Conservation (phyloP, 2,329 filamentous ascomycete species). For the Pseudogymnoascus sp. region DNA sequence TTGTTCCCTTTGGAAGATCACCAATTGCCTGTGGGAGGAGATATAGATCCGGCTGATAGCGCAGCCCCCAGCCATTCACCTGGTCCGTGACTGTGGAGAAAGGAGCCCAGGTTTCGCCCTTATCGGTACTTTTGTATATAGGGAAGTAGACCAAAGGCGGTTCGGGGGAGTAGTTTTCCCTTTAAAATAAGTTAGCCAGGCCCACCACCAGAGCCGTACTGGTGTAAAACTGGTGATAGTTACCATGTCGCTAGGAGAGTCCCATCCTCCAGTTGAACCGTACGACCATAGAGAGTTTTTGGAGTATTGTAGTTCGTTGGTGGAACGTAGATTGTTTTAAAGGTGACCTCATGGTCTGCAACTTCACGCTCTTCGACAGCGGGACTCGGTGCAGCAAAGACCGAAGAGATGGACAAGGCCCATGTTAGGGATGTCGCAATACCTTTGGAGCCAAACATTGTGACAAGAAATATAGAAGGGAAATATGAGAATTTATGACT, state of each 20-base stretch:
- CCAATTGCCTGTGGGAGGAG: slow-evolving; percentile 49
- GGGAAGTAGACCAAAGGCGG: slow-evolving; percentile 33
- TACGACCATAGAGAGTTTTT: slow-evolving; percentile 20
- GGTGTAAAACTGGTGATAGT: background rate
- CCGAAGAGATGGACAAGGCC: background rate
- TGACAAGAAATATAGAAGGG: background rate
- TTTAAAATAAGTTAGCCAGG: background rate
- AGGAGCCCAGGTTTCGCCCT: slow-evolving; percentile 50
- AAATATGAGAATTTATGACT: background rate
- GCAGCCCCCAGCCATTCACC: slow-evolving; percentile 52
- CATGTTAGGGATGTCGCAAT: background rate
- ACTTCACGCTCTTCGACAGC: background rate
- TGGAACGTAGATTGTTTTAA: slow-evolving; percentile 11
- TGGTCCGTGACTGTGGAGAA: slow-evolving; percentile 52
- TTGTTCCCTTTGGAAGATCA: slow-evolving; percentile 49
- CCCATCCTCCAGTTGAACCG: slow-evolving; percentile 20
- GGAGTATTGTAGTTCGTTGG: slow-evolving; percentile 11
- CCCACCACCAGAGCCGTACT: background rate
- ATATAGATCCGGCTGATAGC: slow-evolving; percentile 60
- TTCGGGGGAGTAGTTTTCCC: slow-evolving; percentile 12
- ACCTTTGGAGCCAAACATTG: background rate
- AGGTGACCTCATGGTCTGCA: slow-evolving; percentile 3
- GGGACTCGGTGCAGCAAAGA: background rate
- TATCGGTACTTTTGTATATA: slow-evolving; percentile 40
- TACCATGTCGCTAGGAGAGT: slow-evolving; percentile 42